Percentiles rank a stretch among this genome's conserved stretches.
Conservation (phyloP, 805 yeast species). For the Kuraishia molischiana region DNA sequence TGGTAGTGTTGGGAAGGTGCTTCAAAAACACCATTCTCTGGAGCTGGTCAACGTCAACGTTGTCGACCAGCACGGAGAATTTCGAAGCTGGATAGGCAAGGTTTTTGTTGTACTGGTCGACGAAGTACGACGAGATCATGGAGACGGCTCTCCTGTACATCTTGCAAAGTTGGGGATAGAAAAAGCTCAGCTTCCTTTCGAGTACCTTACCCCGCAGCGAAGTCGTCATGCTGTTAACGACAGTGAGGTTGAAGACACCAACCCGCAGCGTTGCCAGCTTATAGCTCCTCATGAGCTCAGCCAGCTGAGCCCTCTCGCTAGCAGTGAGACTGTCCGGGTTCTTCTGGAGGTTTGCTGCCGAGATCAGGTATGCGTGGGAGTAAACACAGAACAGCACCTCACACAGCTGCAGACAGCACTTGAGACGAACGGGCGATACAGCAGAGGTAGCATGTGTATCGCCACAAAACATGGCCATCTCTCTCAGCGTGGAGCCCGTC, state of each 20-base stretch:
- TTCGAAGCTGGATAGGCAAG: not conserved
- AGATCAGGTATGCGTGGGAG: not conserved
- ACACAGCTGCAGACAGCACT: not conserved
- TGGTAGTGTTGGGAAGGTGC: not conserved
- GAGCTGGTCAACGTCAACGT: slow-evolving; percentile 8
- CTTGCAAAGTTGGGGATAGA: slow-evolving; percentile 1
- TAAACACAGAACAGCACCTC: slow-evolving; percentile 1
- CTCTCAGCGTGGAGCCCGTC: too few relatives aligned
- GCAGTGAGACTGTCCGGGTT: not conserved
- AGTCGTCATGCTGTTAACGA: not conserved
- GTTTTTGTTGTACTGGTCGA: not conserved
- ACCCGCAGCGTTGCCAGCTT: not conserved
- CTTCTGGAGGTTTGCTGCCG: not conserved
- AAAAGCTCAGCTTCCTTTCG: too few relatives aligned
- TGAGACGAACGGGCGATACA: too few relatives aligned
- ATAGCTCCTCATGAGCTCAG: not conserved
- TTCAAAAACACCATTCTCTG: slow-evolving; percentile 6
- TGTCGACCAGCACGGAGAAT: slow-evolving; percentile 8
- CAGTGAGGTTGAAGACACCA: not conserved
- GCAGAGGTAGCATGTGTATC: too few relatives aligned
- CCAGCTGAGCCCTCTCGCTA: not conserved
- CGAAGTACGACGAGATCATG: not conserved
- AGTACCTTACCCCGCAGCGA: not conserved
- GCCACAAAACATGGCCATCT: too few relatives aligned
- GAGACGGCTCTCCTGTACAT: not conserved